A percentile compares a stretch with the other conserved stretches of the same genome.
These are phyloP conservation scores for Micromonas pusilla DNA, from an alignment of 139 green algal genomes.

Conservation along the genomic window DNA sequence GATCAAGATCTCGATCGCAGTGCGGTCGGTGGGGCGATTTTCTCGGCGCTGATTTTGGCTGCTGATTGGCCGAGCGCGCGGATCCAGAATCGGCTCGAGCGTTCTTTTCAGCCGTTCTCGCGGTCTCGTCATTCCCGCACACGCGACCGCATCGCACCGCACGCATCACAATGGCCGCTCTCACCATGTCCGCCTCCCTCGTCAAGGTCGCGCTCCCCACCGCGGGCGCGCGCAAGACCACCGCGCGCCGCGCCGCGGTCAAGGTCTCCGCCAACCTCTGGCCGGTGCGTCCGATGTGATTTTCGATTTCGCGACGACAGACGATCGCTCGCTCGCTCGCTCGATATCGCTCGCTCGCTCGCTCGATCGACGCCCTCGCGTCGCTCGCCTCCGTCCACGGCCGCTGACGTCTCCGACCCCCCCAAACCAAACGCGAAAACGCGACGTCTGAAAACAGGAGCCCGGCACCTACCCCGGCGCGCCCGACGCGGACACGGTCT, in stretches of 20 bases:
- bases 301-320: too few relatives aligned
- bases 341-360: too few relatives aligned
- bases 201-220: background rate
- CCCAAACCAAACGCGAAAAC: too few relatives aligned
- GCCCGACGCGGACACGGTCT: background rate
- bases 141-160: background rate
- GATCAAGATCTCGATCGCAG: too few relatives aligned
- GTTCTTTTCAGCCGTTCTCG: background rate
- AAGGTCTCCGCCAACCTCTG: background rate
- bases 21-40: too few relatives aligned
- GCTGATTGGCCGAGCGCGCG: background rate
- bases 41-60: too few relatives aligned
- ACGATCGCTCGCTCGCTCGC: too few relatives aligned
- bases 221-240: background rate
- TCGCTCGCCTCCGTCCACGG: too few relatives aligned
- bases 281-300: background rate
- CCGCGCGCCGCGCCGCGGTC: background rate
- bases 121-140: background rate
- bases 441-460: too few relatives aligned
- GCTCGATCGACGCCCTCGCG: too few relatives aligned
- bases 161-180: background rate
- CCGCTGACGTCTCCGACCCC: too few relatives aligned
- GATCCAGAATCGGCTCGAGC: too few relatives aligned
- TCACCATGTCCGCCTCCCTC: background rate
- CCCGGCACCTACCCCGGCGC: slow-evolving; percentile 16